Conservation (phyloP, 31 red algal genomes). For the Endocladia muricata region DNA sequence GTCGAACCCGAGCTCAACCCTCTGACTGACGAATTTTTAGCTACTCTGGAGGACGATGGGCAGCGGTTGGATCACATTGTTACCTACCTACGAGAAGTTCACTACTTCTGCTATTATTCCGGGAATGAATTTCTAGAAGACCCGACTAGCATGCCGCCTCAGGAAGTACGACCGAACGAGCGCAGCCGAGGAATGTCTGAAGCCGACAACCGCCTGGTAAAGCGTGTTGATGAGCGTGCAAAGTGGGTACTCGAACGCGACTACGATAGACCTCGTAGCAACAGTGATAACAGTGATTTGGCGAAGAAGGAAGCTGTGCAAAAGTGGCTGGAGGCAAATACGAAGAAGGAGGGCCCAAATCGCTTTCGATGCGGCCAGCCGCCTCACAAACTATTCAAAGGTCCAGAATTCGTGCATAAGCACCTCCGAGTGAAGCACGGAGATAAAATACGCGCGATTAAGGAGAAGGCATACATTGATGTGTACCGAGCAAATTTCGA, state of each 20-base stretch:
- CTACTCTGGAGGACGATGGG: slow-evolving; percentile 13
- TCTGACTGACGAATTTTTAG: slow-evolving; percentile 57
- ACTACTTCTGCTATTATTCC: slow-evolving; percentile 72
- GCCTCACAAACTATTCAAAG: slow-evolving; percentile 76
- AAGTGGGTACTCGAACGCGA: slow-evolving; percentile 43
- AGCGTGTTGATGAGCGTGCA: slow-evolving; percentile 60
- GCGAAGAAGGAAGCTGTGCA: slow-evolving; percentile 20
- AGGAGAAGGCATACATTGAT: slow-evolving; percentile 15
- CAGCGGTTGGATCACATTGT: slow-evolving; percentile 43
- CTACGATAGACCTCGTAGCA: slow-evolving; percentile 44
- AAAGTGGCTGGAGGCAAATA: slow-evolving; percentile 61
- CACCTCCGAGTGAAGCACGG: slow-evolving; percentile 64
- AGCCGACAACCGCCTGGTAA: slow-evolving; percentile 30
- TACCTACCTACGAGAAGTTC: slow-evolving; percentile 57
- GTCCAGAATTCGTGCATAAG: slow-evolving; percentile 75
- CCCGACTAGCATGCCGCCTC: slow-evolving; percentile 59
- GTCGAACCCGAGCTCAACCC: slow-evolving; percentile 22
- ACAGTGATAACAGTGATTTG: slow-evolving; percentile 42
- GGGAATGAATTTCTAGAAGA: slow-evolving; percentile 75
- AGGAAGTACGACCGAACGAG: slow-evolving; percentile 20
- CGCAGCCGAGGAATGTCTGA: slow-evolving; percentile 3
- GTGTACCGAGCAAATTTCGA: slow-evolving; percentile 31
- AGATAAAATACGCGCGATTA: slow-evolving; percentile 41
- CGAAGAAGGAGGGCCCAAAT: slow-evolving; percentile 60
- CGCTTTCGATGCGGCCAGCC: slow-evolving; percentile 67